Percentiles rank a stretch among this genome's conserved stretches.
Evolutionary conservation across 1,139 yeast genomes (phyloP).

Genomic region (Hemisphaericaspora subhashii): DNA sequence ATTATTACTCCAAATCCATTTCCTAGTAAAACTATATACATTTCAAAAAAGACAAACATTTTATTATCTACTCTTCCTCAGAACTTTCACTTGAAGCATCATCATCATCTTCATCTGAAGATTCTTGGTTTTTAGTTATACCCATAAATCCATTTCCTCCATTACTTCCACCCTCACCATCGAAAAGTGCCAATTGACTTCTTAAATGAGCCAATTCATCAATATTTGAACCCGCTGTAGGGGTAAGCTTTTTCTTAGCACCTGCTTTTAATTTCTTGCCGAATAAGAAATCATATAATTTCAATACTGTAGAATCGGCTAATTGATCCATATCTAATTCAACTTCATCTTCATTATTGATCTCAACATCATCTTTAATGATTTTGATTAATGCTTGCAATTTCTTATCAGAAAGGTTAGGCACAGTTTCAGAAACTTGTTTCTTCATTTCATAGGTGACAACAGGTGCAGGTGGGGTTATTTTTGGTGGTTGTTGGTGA

Average conservation of each 20-base stretch:
- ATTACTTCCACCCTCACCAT: constrained; percentile 29
- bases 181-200: constrained; percentile 78
- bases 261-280: constrained; percentile 47
- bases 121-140: constrained; percentile 35
- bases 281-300: constrained; percentile 77
- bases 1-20: not conserved
- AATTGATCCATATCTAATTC: constrained; percentile 95
- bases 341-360: constrained; percentile 77
- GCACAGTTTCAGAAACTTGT: constrained; percentile 85
- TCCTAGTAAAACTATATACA: constrained; percentile 2
- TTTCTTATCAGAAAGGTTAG: constrained; percentile 75
- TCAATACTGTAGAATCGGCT: constrained; percentile 80
- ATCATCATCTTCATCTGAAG: constrained; percentile 45
- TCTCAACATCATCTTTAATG: constrained; percentile 81
- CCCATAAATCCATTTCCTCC: constrained; percentile 27
- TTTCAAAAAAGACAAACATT: constrained; percentile 5
- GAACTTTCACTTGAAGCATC: constrained; percentile 52
- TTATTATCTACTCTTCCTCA: constrained; percentile 52
- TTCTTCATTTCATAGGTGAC: constrained; percentile 96
- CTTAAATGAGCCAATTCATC: constrained; percentile 84
- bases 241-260: constrained; percentile 51
- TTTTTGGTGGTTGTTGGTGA: constrained; percentile 14
- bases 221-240: constrained; percentile 63
- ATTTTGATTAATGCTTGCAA: constrained; percentile 81
- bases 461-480: constrained; percentile 31